Evolutionary conservation across 2,329 filamentous ascomycete species (phyloP), one percentile per base, ranked within the genome.

Genomic region (Fusarium sp.): DNA sequence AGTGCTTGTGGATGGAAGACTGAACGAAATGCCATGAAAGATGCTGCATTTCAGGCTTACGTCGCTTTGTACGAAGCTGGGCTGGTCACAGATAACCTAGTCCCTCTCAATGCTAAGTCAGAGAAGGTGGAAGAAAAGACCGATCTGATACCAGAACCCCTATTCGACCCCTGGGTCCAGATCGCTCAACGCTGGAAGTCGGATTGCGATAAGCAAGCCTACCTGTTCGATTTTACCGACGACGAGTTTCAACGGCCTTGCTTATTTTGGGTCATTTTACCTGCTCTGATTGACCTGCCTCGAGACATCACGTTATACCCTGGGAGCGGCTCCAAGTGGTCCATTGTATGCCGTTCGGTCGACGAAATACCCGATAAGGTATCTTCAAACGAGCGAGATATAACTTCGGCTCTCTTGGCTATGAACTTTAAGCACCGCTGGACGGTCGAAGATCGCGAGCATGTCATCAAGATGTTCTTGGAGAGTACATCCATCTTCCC

Each of bases 41-140:
- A 98, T 80, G 94, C 92, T 2, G 92, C 94, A 0, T 96, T 97
- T 69, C 89, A 93, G 77, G 93, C 95, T 2, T 97, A 95, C 77
- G 82, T 89, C 28, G 85, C 85, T 10, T 85, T 98, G 1, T 91
- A 95, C 78, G 75, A 88, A 13, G 91, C 88, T 31, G 92, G 92
- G 0, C 83, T 98, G 10, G 81, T 98, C 3, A 95, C 93, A 69
- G 89, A 97, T 20, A 87, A 97, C 75, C 82, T 98, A 1, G 85
- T 97, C 44, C 95, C 95, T 14, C 82, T 87, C 20, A 81, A 84
- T 5, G 83, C 84, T n/a, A 72, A 81, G 14, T 76, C 81, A 6
- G 82, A 80, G 1, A 73, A 86, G 3, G 82, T 85, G 38, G 78
- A 78, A 5, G 82, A 85, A 2, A 76, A 76, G 5, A 68, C 83